Base-by-base conservation (phyloP, 139 green algal genomes). In the Raphidocelis subcapitata region DNA sequence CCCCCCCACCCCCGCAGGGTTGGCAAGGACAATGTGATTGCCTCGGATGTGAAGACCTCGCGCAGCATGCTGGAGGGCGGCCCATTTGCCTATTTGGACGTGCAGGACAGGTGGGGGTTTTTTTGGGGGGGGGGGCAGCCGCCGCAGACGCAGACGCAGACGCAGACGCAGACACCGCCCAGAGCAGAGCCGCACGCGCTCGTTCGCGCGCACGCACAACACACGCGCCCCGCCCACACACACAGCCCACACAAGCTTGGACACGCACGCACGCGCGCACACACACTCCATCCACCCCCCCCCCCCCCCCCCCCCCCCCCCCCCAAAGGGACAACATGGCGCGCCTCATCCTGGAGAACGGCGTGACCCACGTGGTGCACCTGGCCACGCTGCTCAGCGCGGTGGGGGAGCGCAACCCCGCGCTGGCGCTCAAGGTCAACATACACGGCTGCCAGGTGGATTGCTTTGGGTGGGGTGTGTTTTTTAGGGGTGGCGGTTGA, bases 361-460 rank as follows among this genome's bases (percentile, higher is more conserved):
- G 85, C 32, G 69, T 87, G 55, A 83, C 74, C 21, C 57, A 83
- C 62, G 63, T 90, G 8, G 65, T 90, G 16, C 81, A 90, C 71
- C 62, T 90, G 18, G 85, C 82, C 46, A 83, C 85, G 18, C 74
- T 87, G 54, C 79, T 78, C 32, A 71, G 59, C 54, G 87, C 87
- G 0, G 75, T 90, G 26, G 87, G 87, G 14, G 87, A 92, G 69
- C 75, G 82, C 64, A 88, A 92, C 63, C 87, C 87, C 16, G 79
- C 87, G 59, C 76, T 90, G 36, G 87, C 86, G 0, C 74, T 92
- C 28, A 79, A 77, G 62, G 78, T 88, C 79, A 90, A 90, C 80
- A 89, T 79, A 33, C 47, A 62, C 16, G 84, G 84, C 37, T 86
- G 85, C 51, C 80, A 85, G 78, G 67, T 80, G n/a, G 8, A 8